These are phyloP conservation scores for Cercophora scortea DNA, from an alignment of 495 filamentous ascomycete genomes.

Conservation along the genomic window DNA sequence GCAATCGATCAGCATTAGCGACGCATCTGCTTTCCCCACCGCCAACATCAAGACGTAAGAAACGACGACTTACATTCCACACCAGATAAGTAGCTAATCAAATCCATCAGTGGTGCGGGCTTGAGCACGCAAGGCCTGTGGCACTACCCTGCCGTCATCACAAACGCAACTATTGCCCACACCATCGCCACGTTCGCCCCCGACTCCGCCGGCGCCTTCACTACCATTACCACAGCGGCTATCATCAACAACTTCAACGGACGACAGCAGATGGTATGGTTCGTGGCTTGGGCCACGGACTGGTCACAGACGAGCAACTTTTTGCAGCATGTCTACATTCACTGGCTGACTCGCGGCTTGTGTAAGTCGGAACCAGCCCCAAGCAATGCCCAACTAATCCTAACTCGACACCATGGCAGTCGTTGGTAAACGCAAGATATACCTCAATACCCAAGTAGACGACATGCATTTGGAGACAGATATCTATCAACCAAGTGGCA, in stretches of 20 bases:
- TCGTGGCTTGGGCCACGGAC: constrained; percentile 45
- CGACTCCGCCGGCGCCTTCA: constrained; percentile 16
- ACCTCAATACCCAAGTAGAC: constrained; percentile 56
- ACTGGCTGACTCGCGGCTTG: constrained; percentile 52
- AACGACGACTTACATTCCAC: not conserved
- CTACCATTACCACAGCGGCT: constrained; percentile 37
- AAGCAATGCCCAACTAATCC: not conserved
- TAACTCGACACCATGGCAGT: constrained; percentile 9
- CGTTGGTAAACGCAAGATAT: constrained; percentile 46
- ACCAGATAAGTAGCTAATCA: not conserved
- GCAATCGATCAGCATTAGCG: constrained; percentile 43
- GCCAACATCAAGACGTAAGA: constrained; percentile 37
- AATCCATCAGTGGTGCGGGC: constrained; percentile 5
- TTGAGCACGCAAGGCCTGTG: constrained; percentile 37
- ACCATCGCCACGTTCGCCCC: constrained; percentile 44
- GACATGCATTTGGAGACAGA: constrained; percentile 54
- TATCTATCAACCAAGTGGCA: constrained; percentile 38
- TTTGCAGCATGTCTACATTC: constrained; percentile 57
- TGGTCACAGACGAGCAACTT: constrained; percentile 50
- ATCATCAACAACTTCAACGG: constrained; percentile 54
- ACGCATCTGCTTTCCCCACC: constrained; percentile 40
- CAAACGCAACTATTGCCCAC: constrained; percentile 44
- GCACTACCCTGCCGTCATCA: constrained; percentile 52
- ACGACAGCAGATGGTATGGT: constrained; percentile 56
- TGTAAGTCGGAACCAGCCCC: constrained; percentile 7